A percentile compares a stretch with the other conserved stretches of the same genome.
Evolutionary conservation across 2,329 filamentous ascomycete genomes (phyloP).

Genomic region (Curvularia eragrostidis): DNA sequence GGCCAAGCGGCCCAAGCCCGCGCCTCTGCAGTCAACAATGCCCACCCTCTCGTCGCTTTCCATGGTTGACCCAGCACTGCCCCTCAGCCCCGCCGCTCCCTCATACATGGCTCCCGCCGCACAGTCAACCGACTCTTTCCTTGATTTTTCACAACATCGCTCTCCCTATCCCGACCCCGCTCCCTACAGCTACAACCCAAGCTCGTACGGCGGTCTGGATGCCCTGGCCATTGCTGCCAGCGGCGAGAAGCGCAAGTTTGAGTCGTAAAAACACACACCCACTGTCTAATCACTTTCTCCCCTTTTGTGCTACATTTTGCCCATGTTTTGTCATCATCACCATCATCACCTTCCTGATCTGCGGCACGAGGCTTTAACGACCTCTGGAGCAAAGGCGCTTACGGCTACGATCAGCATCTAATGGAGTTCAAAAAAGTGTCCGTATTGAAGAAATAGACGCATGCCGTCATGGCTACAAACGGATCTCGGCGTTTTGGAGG

Average conservation of each 20-base stretch:
- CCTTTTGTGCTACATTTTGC: slow-evolving; percentile 9
- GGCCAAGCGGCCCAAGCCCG: slow-evolving; percentile 43
- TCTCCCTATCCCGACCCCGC: slow-evolving; percentile 45
- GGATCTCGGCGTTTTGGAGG: slow-evolving; percentile 25
- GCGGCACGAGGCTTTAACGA: not conserved
- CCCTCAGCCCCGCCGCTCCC: slow-evolving; percentile 35
- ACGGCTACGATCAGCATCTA: slow-evolving; percentile 14
- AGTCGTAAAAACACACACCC: slow-evolving; percentile 20
- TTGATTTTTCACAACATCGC: slow-evolving; percentile 27
- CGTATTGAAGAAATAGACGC: slow-evolving; percentile 44
- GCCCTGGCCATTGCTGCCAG: slow-evolving; percentile 48
- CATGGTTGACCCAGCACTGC: slow-evolving; percentile 40
- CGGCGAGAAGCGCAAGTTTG: slow-evolving; percentile 48
- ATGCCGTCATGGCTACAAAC: slow-evolving; percentile 51
- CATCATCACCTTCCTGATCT: not conserved
- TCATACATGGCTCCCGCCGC: slow-evolving; percentile 42
- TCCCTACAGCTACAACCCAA: slow-evolving; percentile 33
- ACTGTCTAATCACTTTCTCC: not conserved
- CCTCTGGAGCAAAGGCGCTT: slow-evolving; percentile 21
- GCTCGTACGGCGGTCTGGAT: slow-evolving; percentile 45
- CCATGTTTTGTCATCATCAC: not conserved
- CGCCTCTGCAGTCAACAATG: slow-evolving; percentile 39
- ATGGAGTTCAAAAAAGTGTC: slow-evolving; percentile 32
- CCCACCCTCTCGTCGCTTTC: slow-evolving; percentile 29
- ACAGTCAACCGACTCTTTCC: slow-evolving; percentile 34